Evolutionary conservation across 1,139 yeast genomes (phyloP).

Genomic region (Diutina catenulata): DNA sequence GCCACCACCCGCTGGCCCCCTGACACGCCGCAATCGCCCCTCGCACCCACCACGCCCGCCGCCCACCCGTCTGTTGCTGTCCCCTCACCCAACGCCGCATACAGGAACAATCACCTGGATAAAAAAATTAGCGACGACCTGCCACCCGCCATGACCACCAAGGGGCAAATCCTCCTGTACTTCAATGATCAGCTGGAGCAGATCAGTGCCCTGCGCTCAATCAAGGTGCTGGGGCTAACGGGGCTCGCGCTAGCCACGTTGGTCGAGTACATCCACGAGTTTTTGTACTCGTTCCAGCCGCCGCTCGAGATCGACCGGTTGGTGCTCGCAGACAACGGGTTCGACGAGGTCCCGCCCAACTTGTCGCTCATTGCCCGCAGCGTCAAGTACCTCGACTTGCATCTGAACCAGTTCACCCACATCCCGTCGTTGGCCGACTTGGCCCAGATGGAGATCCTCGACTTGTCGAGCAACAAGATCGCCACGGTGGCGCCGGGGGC

Average conservation of each 20-base stretch:
- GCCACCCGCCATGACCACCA: background rate
- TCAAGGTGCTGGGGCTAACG: conserved; percentile 13
- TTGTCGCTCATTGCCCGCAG: conserved; percentile 31
- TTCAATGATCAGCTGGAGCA: conserved; percentile 18
- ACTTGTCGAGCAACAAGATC: conserved; percentile 52
- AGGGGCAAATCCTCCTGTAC: conserved; percentile 11
- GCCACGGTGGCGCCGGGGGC: conserved; percentile 46
- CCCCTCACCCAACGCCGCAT: background rate
- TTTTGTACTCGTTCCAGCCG: conserved; percentile 14
- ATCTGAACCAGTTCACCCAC: background rate
- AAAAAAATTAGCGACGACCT: background rate
- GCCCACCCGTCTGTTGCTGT: background rate
- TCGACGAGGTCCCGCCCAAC: conserved; percentile 36
- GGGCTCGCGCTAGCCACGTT: conserved; percentile 7
- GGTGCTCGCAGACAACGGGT: conserved; percentile 39
- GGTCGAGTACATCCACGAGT: conserved; percentile 18
- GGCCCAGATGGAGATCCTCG: conserved; percentile 40
- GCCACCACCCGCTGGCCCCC: background rate
- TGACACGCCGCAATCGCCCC: background rate
- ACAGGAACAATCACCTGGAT: too few species aligned
- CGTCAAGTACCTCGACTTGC: conserved; percentile 13
- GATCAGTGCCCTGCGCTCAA: conserved; percentile 13
- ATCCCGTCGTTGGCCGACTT: conserved; percentile 12
- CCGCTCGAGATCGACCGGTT: conserved; percentile 38
- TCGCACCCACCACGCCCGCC: background rate